phyloP scores from a whole-genome alignment of 495 filamentous ascomycete species.

The Durotheca rogersii region DNA sequence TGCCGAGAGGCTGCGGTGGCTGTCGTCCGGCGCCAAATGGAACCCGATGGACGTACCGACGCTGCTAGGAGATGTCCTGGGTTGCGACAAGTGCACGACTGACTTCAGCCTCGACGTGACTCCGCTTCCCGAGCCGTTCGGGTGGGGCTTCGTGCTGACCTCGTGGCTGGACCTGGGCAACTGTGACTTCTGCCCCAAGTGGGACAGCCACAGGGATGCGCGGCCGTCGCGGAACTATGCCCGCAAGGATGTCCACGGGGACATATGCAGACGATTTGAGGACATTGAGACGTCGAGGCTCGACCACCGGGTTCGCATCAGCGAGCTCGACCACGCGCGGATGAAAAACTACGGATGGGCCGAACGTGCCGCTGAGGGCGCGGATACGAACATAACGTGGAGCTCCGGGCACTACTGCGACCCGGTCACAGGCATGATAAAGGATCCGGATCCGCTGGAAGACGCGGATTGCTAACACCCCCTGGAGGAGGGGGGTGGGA shows the following conservation, averaged over 20 bases:
- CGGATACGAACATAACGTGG: constrained; percentile 11
- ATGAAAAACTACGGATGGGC: constrained; percentile 23
- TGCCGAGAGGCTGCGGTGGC: constrained; percentile 17
- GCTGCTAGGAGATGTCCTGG: constrained; percentile 19
- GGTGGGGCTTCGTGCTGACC: constrained; percentile 25
- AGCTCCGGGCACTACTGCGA: constrained; percentile 13
- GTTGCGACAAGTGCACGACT: constrained; percentile 20
- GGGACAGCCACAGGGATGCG: constrained; percentile 24
- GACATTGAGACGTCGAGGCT: constrained; percentile 9
- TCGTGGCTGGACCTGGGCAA: constrained; percentile 25
- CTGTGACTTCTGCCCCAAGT: constrained; percentile 20
- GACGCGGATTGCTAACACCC: constrained; percentile 22
- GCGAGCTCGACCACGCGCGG: constrained; percentile 8
- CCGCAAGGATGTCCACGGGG: constrained; percentile 1
- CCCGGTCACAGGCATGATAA: constrained; percentile 17
- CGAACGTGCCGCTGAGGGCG: not conserved
- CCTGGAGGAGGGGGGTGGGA: not conserved
- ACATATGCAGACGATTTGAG: constrained; percentile 22
- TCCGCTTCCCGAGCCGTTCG: constrained; percentile 18
- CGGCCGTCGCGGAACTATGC: constrained; percentile 6
- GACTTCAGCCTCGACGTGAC: constrained; percentile 23
- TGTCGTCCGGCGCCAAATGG: not conserved
- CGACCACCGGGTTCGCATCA: constrained; percentile 12
- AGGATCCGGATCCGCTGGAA: constrained; percentile 27
- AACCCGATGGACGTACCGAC: constrained; percentile 15